Evolutionary conservation across 495 filamentous ascomycete species (phyloP).

Genomic region (Platismatia glauca): DNA sequence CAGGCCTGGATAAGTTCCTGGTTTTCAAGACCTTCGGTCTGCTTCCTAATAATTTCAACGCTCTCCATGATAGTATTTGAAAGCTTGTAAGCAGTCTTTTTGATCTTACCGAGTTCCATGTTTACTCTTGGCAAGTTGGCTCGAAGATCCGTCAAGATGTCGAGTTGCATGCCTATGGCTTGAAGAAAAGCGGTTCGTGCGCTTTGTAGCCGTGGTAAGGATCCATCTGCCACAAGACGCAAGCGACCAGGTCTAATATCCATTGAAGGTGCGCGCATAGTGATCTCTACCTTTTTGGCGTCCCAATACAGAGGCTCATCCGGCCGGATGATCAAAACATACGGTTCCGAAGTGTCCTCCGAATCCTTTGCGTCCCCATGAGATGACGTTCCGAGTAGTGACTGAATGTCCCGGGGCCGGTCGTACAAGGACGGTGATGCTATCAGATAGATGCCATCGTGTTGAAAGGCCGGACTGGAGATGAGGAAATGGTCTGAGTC

Average conservation of each 20-base stretch:
- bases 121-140: constrained; percentile 92
- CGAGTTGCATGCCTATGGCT: constrained; percentile 67
- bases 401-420: constrained; percentile 68
- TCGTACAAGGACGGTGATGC: constrained; percentile 71
- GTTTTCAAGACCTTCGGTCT: constrained; percentile 76
- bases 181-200: constrained; percentile 70
- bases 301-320: constrained; percentile 74
- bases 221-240: constrained; percentile 83
- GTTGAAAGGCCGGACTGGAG: constrained; percentile 52
- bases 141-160: constrained; percentile 81
- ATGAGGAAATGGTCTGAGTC: constrained; percentile 77
- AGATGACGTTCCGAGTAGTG: constrained; percentile 79
- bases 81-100: constrained; percentile 88
- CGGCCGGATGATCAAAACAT: constrained; percentile 75
- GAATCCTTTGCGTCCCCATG: constrained; percentile 54
- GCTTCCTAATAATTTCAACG: constrained; percentile 80
- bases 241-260: constrained; percentile 83
- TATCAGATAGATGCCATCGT: constrained; percentile 71
- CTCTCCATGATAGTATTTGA: constrained; percentile 99
- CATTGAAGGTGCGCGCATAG: constrained; percentile 66
- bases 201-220: constrained; percentile 64
- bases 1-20: constrained; percentile 97
- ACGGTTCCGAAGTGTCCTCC: constrained; percentile 66
- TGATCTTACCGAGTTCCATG: constrained; percentile 84
- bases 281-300: constrained; percentile 61